A percentile compares a stretch with the other conserved stretches of the same genome.
Evolutionary conservation across 148 eudicot genomes (phyloP).

Genomic region (Mesembryanthemum crystallinum): DNA sequence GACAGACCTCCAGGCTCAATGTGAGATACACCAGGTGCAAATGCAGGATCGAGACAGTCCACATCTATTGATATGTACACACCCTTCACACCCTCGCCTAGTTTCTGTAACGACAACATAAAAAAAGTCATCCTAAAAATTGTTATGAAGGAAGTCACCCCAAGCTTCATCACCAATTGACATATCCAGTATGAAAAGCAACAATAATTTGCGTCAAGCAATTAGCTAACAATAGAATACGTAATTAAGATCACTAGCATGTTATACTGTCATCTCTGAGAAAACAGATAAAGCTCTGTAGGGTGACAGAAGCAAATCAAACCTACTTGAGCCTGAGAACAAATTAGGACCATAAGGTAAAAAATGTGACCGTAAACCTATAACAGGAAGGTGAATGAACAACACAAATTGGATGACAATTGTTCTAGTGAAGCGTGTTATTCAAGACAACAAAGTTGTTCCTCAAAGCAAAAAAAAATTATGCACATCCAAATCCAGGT

Average conservation of each 20-base stretch:
- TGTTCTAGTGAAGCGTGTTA: neutral
- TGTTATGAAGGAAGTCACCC: too few species aligned
- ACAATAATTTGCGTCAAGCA: neutral
- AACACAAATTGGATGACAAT: neutral
- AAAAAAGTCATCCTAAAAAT: neutral
- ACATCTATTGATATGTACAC: slow-evolving; percentile 85
- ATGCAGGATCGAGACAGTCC: slow-evolving; percentile 92
- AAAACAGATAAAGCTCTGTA: too few species aligned
- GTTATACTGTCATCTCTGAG: too few species aligned
- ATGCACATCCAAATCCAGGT: neutral
- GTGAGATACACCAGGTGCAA: slow-evolving; percentile 96
- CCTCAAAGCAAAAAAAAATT: neutral
- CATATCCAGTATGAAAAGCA: too few species aligned
- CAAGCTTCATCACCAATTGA: too few species aligned
- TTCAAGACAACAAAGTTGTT: neutral
- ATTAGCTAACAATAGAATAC: neutral
- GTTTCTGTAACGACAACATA: slow-evolving; percentile 47
- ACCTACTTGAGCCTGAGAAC: too few species aligned
- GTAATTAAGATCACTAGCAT: neutral
- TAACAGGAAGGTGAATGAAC: neutral
- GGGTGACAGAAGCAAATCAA: too few species aligned
- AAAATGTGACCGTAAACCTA: neutral
- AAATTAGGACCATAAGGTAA: neutral
- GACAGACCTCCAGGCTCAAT: slow-evolving; percentile 95
- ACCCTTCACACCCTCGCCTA: slow-evolving; percentile 94